Evolutionary conservation across 805 yeast genomes (phyloP).

Genomic region (Grigorovia jiainica): DNA sequence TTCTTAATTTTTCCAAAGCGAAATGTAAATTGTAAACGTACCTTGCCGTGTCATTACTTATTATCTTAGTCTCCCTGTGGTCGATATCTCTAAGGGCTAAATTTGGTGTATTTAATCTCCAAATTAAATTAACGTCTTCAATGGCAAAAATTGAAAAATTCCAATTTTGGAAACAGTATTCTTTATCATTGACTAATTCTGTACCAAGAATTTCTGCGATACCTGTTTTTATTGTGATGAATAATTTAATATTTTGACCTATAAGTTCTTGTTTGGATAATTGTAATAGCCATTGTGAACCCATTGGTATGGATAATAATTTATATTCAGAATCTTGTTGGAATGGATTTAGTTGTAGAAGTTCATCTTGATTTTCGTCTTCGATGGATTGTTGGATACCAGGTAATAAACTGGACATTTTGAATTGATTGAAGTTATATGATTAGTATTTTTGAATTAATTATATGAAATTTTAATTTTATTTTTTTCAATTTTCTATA

Average conservation of each 20-base stretch:
- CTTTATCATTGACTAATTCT: constrained; percentile 68
- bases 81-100: not conserved
- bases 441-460: no score
- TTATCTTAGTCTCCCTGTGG: constrained; percentile 30
- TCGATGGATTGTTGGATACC: not conserved
- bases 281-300: constrained; percentile 27
- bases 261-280: constrained; percentile 29
- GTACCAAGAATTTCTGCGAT: constrained; percentile 89
- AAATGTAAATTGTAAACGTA: constrained; percentile 65
- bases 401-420: not conserved
- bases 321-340: constrained; percentile 1
- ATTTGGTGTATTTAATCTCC: constrained; percentile 27
- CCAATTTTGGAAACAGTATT: constrained; percentile 46
- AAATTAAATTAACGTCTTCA: constrained; percentile 57
- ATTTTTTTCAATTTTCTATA: no score
- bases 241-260: constrained; percentile 14
- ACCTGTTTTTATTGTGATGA: constrained; percentile 43
- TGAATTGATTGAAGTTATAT: no score
- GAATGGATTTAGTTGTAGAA: not conserved
- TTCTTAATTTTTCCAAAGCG: constrained; percentile 53
- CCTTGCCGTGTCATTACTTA: constrained; percentile 64
- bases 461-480: no score
- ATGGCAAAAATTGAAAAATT: constrained; percentile 50
- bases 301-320: constrained; percentile 13
- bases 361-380: not conserved